Evolutionary conservation across 139 green algal species (phyloP), one percentile per base, ranked within the genome.

Genomic region (Coelastrella sp.): DNA sequence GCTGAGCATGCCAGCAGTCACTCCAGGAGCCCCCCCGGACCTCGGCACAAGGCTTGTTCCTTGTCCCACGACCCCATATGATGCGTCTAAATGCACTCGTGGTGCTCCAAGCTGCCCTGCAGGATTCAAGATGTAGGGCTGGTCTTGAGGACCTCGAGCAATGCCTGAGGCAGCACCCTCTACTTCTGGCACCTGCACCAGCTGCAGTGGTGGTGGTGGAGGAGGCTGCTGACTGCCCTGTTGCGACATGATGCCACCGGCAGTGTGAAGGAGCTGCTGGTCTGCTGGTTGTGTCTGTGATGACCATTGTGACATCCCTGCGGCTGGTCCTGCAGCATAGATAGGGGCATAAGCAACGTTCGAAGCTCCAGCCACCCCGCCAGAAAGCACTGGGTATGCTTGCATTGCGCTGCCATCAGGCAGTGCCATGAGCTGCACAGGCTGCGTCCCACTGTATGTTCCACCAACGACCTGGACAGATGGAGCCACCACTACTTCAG

Each of bases 391-490:
- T 25, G 72, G 43, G 30, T 71, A 82, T 19, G 66, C 50, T 32
- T 51, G 35, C 21, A 82, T 51, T 64, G 53, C 30, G 75, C 53
- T 63, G 75, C 75, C 75, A 40, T 82, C 75, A 2, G 25, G 34
- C 4, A 27, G 9, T 57, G 75, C 34, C 75, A 82, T n/a, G 19
- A 82, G 34, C 75, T 82, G 75, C 75, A 82, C 27, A 13, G 75
- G 75, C 53, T 69, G 53, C 8, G 6, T 35, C 23, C 35, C 53
- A 60, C 51, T 32, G 21, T 71, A 82, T 25, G 32, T 30, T 13
- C 73, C 48, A 23, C 73, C 50, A 3, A 81, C 27, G 30, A 81
- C 13, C 50, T 81, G 73, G 48, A 81, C 50, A 19, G 43, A 40
- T 1, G 73, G 73, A 2, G 27, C 50, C 9, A 81, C 32, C 13